phyloP scores from a whole-genome alignment of 208 protist species.

The Crithidia fasciculata region DNA sequence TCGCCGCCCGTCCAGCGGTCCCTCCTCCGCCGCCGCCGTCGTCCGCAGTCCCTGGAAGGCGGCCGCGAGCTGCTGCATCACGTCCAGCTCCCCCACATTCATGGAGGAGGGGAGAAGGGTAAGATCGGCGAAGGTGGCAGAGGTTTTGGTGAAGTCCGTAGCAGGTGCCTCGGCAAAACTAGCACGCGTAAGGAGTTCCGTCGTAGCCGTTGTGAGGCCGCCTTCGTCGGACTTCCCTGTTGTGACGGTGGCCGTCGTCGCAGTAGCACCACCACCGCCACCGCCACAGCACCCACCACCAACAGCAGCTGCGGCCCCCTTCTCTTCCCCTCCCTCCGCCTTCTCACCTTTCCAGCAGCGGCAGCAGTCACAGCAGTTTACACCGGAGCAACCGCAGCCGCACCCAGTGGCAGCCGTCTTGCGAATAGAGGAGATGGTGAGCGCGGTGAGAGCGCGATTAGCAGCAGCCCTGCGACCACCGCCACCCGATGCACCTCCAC shows the following conservation, averaged over 20 bases:
- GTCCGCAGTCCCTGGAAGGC: constrained; percentile 22
- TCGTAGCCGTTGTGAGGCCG: neutral
- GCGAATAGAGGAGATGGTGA: constrained; percentile 22
- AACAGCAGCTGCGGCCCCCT: neutral
- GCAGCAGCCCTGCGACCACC: constrained; percentile 7
- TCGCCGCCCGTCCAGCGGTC: constrained; percentile 12
- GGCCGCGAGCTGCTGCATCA: constrained; percentile 27
- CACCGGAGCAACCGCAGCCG: constrained; percentile 28
- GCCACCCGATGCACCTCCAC: neutral
- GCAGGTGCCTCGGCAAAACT: neutral
- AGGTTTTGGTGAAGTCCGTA: neutral
- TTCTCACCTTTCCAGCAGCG: constrained; percentile 15
- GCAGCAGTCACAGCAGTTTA: constrained; percentile 27
- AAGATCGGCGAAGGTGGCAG: neutral
- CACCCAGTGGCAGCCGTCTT: constrained; percentile 26
- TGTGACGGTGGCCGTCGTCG: neutral
- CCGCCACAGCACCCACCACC: neutral
- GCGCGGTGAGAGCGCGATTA: constrained; percentile 11
- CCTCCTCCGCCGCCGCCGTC: neutral
- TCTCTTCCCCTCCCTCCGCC: neutral
- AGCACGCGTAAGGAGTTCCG: neutral
- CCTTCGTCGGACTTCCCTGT: neutral
- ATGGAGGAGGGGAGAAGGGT: neutral
- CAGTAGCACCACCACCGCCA: neutral
- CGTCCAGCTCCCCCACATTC: constrained; percentile 1